Conservation (phyloP, 352 stramenopile genomes). For the Phytophthora aleatoria region DNA sequence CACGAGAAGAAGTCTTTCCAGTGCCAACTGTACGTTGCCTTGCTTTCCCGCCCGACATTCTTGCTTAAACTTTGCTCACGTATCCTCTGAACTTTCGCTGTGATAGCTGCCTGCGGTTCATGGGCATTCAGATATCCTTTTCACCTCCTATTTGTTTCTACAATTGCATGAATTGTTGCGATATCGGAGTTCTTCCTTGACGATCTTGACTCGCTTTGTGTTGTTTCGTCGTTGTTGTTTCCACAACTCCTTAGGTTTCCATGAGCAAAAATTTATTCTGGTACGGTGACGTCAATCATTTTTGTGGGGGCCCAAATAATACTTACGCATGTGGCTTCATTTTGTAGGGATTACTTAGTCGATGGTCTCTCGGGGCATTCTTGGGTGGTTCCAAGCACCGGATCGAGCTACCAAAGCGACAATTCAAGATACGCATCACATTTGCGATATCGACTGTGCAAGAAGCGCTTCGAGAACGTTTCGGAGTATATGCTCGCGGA, state of each 20-base stretch:
- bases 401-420: conserved; percentile 50
- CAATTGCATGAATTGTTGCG: conserved; percentile 7
- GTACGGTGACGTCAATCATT: conserved; percentile 20
- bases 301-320: background rate
- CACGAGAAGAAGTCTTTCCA: conserved; percentile 69
- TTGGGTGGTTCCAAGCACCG: conserved; percentile 55
- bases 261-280: conserved; percentile 81
- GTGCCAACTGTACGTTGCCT: conserved; percentile 57
- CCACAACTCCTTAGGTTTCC: conserved; percentile 56
- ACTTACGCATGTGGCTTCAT: background rate
- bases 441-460: conserved; percentile 57
- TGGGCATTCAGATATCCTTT: conserved; percentile 67
- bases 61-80: background rate
- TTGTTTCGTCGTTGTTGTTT: conserved; percentile 9
- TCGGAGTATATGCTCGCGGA: conserved; percentile 66
- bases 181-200: conserved; percentile 25
- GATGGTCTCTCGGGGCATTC: conserved; percentile 68
- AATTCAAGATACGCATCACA: conserved; percentile 67
- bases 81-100: background rate
- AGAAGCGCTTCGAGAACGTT: conserved; percentile 61
- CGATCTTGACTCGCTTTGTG: conserved; percentile 21
- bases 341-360: conserved; percentile 52
- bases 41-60: background rate
- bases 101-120: conserved; percentile 60
- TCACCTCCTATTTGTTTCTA: conserved; percentile 4